phyloP scores from a whole-genome alignment of 371 early-diverging fungal species.

The Choanephora cucurbitarum region DNA sequence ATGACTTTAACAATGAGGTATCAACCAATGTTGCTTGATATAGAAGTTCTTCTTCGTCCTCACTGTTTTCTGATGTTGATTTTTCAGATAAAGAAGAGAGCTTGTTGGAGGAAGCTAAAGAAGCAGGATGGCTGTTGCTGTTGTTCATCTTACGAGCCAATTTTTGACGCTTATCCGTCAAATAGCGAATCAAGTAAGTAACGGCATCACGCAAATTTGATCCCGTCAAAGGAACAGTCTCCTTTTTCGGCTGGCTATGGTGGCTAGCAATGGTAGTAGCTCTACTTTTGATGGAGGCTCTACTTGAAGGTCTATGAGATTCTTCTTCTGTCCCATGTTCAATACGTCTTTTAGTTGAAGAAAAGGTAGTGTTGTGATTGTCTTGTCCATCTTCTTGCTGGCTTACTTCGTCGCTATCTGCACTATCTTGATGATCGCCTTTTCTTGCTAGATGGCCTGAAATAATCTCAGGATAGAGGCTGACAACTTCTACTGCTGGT shows the following conservation, averaged over 20 bases:
- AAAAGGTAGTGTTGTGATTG: not conserved
- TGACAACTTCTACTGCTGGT: conserved; percentile 82
- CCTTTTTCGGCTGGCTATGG: conserved; percentile 17
- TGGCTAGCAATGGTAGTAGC: conserved; percentile 28
- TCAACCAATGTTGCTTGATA: conserved; percentile 81
- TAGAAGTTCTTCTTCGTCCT: conserved; percentile 46
- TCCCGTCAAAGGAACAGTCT: conserved; percentile 39
- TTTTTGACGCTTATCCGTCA: conserved; percentile 72
- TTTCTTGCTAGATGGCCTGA: conserved; percentile 43
- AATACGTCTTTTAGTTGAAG: conserved; percentile 3
- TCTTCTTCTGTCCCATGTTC: conserved; percentile 6
- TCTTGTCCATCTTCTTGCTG: not conserved
- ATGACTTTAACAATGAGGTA: conserved; percentile 78
- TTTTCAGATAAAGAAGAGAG: conserved; percentile 8
- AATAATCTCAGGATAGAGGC: conserved; percentile 78
- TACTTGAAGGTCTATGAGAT: conserved; percentile 28
- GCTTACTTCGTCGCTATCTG: conserved; percentile 13
- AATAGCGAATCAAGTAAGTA: conserved; percentile 63
- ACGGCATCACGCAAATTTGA: conserved; percentile 64
- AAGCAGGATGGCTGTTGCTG: not conserved
- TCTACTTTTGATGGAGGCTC: conserved; percentile 35
- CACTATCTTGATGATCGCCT: conserved; percentile 11
- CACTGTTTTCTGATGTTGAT: conserved; percentile 3
- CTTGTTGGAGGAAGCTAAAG: conserved; percentile 9
- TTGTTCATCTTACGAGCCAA: conserved; percentile 47